Percentiles rank a stretch among this genome's conserved stretches.
phyloP scores from a whole-genome alignment of 306 rosid genomes.

The Vigna trinervia region DNA sequence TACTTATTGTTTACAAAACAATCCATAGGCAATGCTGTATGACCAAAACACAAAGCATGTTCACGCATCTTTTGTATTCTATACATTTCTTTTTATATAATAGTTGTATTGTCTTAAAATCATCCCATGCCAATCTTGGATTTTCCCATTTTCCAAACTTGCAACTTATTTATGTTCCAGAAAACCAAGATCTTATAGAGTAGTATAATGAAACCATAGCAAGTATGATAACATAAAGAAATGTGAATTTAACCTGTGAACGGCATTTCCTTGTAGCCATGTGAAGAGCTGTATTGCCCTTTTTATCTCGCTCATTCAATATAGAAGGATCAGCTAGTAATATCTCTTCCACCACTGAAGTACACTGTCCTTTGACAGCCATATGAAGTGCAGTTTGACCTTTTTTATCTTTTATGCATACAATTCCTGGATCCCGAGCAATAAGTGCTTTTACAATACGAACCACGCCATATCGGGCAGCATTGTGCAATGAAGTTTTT shows the following conservation, averaged over 20 bases:
- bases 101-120: neutral
- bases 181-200: conserved; percentile 8
- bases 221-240: neutral
- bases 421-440: conserved; percentile 70
- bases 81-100: no score
- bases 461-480: conserved; percentile 76
- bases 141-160: neutral
- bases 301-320: conserved; percentile 88
- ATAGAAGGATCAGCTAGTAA: conserved; percentile 63
- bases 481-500: conserved; percentile 84
- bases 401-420: conserved; percentile 84
- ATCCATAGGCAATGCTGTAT: neutral
- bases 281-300: conserved; percentile 91
- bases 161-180: neutral
- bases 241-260: conserved; percentile 63
- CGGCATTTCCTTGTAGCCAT: conserved; percentile 95
- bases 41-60: neutral
- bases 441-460: conserved; percentile 68
- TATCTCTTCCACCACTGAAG: conserved; percentile 74
- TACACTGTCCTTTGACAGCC: conserved; percentile 90
- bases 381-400: conserved; percentile 97
- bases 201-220: conserved; percentile 10
- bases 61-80: neutral
- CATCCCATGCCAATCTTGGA: conserved; percentile 19
- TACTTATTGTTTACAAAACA: no score